Percentiles rank a stretch among this genome's conserved stretches.
phyloP scores from a whole-genome alignment of 768 basidiomycete species.

The Amyloporia xantha region DNA sequence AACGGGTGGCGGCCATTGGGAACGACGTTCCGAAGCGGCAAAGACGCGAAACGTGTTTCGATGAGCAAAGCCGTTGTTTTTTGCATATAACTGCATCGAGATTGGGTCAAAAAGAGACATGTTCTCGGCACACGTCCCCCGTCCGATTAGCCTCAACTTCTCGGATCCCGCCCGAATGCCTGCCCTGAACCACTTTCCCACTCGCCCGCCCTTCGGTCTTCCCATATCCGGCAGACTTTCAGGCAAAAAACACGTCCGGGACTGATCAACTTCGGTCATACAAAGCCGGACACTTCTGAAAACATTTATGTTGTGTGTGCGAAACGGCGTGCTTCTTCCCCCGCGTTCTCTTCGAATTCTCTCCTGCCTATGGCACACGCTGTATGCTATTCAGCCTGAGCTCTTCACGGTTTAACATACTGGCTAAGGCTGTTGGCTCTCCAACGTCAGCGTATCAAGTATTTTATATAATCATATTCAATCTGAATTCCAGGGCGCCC shows the following conservation, averaged over 20 bases:
- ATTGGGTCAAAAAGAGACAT: conserved; percentile 5
- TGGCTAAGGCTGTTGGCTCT: no score
- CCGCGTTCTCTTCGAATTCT: no score
- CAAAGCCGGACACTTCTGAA: no score
- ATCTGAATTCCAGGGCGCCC: neutral
- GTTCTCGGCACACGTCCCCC: conserved; percentile 1
- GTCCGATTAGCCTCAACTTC: neutral
- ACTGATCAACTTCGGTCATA: no score
- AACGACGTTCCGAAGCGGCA: conserved; percentile 51
- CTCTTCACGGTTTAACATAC: no score
- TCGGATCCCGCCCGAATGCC: neutral
- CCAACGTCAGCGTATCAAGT: no score
- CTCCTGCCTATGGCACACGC: no score
- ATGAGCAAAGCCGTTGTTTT: conserved; percentile 38
- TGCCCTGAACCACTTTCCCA: conserved; percentile 5
- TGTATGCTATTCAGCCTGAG: no score
- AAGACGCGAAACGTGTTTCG: conserved; percentile 74
- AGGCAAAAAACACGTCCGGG: neutral
- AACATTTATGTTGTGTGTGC: no score
- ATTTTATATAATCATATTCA: no score
- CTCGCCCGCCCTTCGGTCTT: neutral
- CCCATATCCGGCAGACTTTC: neutral
- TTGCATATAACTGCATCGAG: conserved; percentile 27
- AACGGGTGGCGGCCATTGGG: conserved; percentile 45
- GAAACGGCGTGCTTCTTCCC: no score